These are phyloP conservation scores for Suaeda aralocaspica DNA, from an alignment of 148 eudicot species.

Conservation along the genomic window DNA sequence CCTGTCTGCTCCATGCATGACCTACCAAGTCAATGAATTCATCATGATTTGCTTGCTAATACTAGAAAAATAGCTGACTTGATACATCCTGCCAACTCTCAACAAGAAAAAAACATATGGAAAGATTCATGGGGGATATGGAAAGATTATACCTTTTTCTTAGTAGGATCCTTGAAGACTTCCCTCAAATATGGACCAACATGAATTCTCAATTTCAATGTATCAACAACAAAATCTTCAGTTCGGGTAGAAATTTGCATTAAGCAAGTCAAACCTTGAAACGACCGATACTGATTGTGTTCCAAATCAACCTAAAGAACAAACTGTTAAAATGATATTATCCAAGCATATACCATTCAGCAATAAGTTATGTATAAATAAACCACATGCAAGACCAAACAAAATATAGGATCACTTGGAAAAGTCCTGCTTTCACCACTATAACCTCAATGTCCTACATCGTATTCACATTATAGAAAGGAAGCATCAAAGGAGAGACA, in stretches of 20 bases:
- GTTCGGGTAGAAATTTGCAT: slow-evolving; percentile 98
- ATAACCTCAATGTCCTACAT: too few species aligned
- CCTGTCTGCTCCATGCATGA: slow-evolving; percentile 97
- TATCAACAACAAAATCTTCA: slow-evolving; percentile 92
- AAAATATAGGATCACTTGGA: too few species aligned
- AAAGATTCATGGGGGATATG: too few species aligned
- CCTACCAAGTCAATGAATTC: slow-evolving; percentile 37
- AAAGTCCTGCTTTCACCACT: too few species aligned
- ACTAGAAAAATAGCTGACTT: not conserved
- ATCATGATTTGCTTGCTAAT: not conserved
- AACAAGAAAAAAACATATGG: not conserved
- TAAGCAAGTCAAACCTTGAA: slow-evolving; percentile 91
- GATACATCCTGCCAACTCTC: not conserved
- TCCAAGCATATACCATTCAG: not conserved
- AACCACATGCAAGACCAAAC: too few species aligned
- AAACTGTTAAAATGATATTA: slow-evolving; percentile 4
- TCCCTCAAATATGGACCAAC: slow-evolving; percentile 91
- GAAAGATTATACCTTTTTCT: slow-evolving; percentile 58
- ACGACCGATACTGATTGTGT: slow-evolving; percentile 90
- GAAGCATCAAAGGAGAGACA: too few species aligned
- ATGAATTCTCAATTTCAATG: slow-evolving; percentile 78
- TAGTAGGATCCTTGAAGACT: slow-evolving; percentile 76
- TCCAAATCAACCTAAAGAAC: slow-evolving; percentile 81
- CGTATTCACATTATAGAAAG: too few species aligned
- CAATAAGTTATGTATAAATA: not conserved